Evolutionary conservation across 192 early-diverging fungal species (phyloP).

Genomic region (Linderina pennispora): DNA sequence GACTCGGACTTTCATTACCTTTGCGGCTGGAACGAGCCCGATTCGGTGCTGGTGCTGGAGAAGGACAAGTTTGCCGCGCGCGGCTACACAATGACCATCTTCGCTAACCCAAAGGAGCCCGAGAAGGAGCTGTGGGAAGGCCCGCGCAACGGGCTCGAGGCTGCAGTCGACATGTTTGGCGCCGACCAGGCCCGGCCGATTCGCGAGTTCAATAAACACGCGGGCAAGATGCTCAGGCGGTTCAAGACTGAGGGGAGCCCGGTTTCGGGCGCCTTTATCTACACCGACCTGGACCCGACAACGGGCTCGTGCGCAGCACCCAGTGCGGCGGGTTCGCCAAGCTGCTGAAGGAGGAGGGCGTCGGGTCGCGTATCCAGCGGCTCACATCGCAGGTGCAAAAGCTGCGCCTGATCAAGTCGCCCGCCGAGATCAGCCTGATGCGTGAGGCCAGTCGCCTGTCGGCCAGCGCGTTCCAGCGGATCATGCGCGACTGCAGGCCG

Average conservation of each 20-base stretch:
- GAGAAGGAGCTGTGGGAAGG: slow-evolving; percentile 90
- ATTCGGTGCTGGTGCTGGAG: slow-evolving; percentile 67
- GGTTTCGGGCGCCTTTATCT: slow-evolving; percentile 7
- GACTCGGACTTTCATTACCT: slow-evolving; percentile 88
- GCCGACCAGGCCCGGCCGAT: slow-evolving; percentile 60
- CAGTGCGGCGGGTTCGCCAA: slow-evolving; percentile 12
- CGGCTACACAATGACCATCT: slow-evolving; percentile 81
- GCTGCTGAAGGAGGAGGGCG: slow-evolving; percentile 10
- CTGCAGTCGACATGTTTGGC: slow-evolving; percentile 69
- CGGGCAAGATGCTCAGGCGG: slow-evolving; percentile 5
- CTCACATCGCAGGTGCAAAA: slow-evolving; percentile 66
- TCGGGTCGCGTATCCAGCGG: slow-evolving; percentile 25
- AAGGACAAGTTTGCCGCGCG: slow-evolving; percentile 27
- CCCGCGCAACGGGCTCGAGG: slow-evolving; percentile 74
- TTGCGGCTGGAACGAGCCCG: slow-evolving; percentile 89
- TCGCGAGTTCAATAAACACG: slow-evolving; percentile 16
- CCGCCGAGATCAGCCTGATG: slow-evolving; percentile 74
- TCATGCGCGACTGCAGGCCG: slow-evolving; percentile 70
- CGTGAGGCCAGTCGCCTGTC: slow-evolving; percentile 67
- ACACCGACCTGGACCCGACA: slow-evolving; percentile 24
- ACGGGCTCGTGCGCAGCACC: slow-evolving; percentile 15
- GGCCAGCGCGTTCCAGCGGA: slow-evolving; percentile 72
- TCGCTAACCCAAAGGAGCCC: slow-evolving; percentile 71
- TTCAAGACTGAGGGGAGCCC: not conserved
- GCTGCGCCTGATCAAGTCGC: slow-evolving; percentile 71